Base-by-base conservation (phyloP, 2,329 filamentous ascomycete genomes). In the Rutstroemia sp. region DNA sequence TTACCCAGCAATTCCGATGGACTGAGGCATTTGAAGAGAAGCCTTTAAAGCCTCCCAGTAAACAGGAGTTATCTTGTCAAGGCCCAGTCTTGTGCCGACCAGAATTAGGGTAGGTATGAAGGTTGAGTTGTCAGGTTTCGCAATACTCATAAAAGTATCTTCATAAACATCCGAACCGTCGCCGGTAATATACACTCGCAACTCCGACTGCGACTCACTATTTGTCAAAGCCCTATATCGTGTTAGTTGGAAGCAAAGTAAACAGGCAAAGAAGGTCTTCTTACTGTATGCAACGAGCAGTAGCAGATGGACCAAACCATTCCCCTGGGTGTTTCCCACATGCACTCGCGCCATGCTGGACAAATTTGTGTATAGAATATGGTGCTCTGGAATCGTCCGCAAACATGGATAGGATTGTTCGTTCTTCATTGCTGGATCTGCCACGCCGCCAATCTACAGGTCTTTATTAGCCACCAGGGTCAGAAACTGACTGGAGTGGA, bases 271-370 rank as follows among this genome's bases (percentile, higher is more conserved):
- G 16, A 16, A 25, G 48, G 4, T 25, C 30, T 47, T 73, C 87
- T 70, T 75, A 95, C 91, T 94, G 87, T 63, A 99, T 96, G 71
- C 94, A 97, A 56, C 87, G 84, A 48, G 94, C 92, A 9, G 94
- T 95, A 6, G 94, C 94, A 17, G 91, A 96, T n/a, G 94, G 94
- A 0, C 94, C 94, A 73, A 99, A 99, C 94, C 94, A 99, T 73
- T 97, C 90, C 39, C 94, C 94, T 0, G 94, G 94, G 67, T 95
- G 89, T 72, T 96, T 97, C 4, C 90, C 92, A 71, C 94, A 99
- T 2, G 87, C 86, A 38, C 81, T 78, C 23, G 91, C 91, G 17
- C 94, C 94, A 65, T 96, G 88, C 53, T 86, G 79, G 38, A 99
- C 94, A 67, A 99, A 99, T 60, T 86, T 89, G 67, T 99, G 94